Evolutionary conservation across 352 stramenopile species (phyloP).

Genomic region (Pythium vanterpoolii): DNA sequence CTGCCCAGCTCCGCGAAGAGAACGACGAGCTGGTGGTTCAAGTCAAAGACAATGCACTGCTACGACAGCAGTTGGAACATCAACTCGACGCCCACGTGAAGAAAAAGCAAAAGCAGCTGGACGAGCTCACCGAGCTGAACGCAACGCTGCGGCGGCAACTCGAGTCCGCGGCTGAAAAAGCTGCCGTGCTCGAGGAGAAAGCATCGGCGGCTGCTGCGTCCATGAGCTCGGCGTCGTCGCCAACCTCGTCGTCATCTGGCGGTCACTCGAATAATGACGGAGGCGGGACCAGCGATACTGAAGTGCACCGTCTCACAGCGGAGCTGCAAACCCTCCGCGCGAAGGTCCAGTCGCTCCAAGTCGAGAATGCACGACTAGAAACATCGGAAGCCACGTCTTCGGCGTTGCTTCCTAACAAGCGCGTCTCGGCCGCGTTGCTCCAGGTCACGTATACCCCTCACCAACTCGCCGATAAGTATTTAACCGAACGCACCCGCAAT

Average conservation of each 20-base stretch:
- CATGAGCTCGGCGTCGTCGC: slow-evolving; percentile 19
- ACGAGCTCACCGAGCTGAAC: slow-evolving; percentile 51
- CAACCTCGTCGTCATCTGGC: slow-evolving; percentile 13
- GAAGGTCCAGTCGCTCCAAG: slow-evolving; percentile 46
- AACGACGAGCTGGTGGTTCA: slow-evolving; percentile 40
- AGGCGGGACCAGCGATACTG: slow-evolving; percentile 8
- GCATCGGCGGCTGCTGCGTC: slow-evolving; percentile 29
- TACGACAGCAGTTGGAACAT: slow-evolving; percentile 14
- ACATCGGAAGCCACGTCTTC: slow-evolving; percentile 42
- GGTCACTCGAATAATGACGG: no score
- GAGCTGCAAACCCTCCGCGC: slow-evolving; percentile 59
- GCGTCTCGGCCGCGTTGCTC: slow-evolving; percentile 61
- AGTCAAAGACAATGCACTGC: slow-evolving; percentile 11
- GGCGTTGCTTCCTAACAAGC: slow-evolving; percentile 35
- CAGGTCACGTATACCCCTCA: slow-evolving; percentile 62
- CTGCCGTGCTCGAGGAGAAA: slow-evolving; percentile 40
- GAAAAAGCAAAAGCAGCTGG: slow-evolving; percentile 52
- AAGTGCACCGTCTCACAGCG: slow-evolving; percentile 21
- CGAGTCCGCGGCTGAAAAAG: slow-evolving; percentile 43
- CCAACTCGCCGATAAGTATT: slow-evolving; percentile 83
- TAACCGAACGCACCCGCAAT: slow-evolving; percentile 81
- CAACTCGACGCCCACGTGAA: slow-evolving; percentile 30
- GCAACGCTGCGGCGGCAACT: slow-evolving; percentile 46
- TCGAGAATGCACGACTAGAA: slow-evolving; percentile 53
- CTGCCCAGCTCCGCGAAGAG: slow-evolving; percentile 40